Percentiles rank a stretch among this genome's conserved stretches.
Conservation (phyloP, 352 stramenopile species). For the Phytophthora lateralis region DNA sequence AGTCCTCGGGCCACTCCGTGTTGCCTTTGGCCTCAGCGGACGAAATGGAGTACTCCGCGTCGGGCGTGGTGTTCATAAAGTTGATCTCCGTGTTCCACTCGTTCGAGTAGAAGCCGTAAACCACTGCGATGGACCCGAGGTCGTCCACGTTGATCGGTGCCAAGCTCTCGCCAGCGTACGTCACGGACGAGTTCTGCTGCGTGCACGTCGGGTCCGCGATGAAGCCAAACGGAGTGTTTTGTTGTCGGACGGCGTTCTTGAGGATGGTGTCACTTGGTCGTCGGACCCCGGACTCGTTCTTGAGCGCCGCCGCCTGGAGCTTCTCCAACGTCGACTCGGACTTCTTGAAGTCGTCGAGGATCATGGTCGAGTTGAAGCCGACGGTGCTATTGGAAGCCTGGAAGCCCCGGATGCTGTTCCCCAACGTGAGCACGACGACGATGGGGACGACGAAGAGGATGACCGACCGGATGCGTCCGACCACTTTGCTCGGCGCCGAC, state of each 20-base stretch:
- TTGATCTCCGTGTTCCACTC: conserved; percentile 57
- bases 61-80: conserved; percentile 18
- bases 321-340: conserved; percentile 40
- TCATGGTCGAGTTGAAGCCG: conserved; percentile 54
- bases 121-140: conserved; percentile 40
- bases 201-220: conserved; percentile 35
- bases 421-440: conserved; percentile 44
- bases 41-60: conserved; percentile 20
- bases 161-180: conserved; percentile 24
- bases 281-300: conserved; percentile 30
- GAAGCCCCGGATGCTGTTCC: conserved; percentile 55
- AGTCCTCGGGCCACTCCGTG: conserved; percentile 22
- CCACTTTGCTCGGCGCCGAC: conserved; percentile 12
- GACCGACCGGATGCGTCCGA: conserved; percentile 20
- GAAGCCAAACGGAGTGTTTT: conserved; percentile 43
- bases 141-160: conserved; percentile 49
- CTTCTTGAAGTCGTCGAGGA: conserved; percentile 43
- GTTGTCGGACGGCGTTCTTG: conserved; percentile 43
- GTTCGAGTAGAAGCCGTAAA: conserved; percentile 55
- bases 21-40: conserved; percentile 24
- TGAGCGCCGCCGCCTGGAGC: conserved; percentile 17
- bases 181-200: conserved; percentile 26
- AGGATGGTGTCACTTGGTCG: conserved; percentile 40
- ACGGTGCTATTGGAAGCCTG: conserved; percentile 56
- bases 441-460: conserved; percentile 48